Evolutionary conservation across 2,329 filamentous ascomycete genomes (phyloP), one percentile per base, ranked within the genome.

Genomic region (Colletotrichum gigasporum): DNA sequence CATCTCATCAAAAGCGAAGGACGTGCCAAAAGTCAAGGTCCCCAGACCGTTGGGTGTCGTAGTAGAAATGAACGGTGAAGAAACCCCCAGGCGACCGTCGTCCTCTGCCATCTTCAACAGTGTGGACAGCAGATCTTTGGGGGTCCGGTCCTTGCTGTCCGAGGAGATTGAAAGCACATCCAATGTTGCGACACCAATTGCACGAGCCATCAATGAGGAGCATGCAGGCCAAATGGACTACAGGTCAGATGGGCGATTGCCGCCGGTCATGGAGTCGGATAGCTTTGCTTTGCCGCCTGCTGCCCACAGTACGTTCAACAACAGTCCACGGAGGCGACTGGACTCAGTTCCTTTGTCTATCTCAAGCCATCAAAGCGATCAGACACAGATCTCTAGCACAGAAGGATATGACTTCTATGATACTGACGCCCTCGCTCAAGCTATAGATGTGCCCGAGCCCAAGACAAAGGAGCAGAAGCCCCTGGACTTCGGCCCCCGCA

Each of bases 371-470:
- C 80, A 81, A 39, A 86, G 82, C 69, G 80, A 79, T 42, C 68
- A 70, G 37, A 80, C 82, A 5, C 80, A 83, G 20, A 68, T 76
- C n/a, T 85, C 83, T 11, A 84, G 79, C 70, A 86, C 83, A 2
- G 87, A 89, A 67, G 87, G 87, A 1, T 90, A 90, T 69, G 87
- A 90, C 72, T 90, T 90, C 70, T 90, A 90, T 70, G 88, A 87
- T 69, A 77, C 87, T 26, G 86, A 87, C n/a, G 83, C 79, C 26
- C 73, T 84, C 58, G 76, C 77, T 50, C 78, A 78, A 44, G 84
- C 83, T 6, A 84, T 88, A 47, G 84, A 88, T 64, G 83, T 87
- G 51, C 84, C 82, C 8, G 69, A 73, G 8, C 72, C 80, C 5
- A 78, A 74, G 55, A 53, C 55, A 35, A 79, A 76, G 67, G 77